Conservation (phyloP, 2,329 filamentous ascomycete species). For the Falciphora oryzae region DNA sequence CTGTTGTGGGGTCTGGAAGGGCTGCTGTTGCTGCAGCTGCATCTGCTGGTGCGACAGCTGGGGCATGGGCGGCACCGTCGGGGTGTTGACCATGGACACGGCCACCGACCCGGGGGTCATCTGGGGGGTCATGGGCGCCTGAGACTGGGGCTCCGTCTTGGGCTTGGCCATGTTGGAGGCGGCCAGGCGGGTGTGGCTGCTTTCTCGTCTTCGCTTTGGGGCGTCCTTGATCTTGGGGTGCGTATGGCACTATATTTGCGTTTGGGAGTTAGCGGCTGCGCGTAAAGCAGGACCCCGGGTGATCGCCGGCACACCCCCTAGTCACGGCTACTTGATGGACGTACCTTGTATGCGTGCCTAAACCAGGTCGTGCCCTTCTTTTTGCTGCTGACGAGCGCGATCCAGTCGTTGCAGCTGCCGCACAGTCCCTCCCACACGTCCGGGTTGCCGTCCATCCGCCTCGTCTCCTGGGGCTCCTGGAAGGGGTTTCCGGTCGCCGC, state of each 20-base stretch:
- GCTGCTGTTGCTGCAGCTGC: constrained; percentile 20
- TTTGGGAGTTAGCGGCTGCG: neutral
- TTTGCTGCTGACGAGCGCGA: constrained; percentile 75
- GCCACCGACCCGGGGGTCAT: constrained; percentile 27
- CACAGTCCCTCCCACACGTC: constrained; percentile 79
- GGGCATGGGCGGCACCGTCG: constrained; percentile 25
- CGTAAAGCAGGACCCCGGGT: neutral
- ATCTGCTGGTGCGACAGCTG: constrained; percentile 22
- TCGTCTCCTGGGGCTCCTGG: constrained; percentile 67
- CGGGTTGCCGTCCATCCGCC: constrained; percentile 72
- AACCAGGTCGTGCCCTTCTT: constrained; percentile 94
- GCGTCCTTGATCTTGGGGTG: constrained; percentile 67
- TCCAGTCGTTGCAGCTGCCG: constrained; percentile 74
- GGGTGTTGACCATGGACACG: constrained; percentile 31
- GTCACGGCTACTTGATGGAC: constrained; percentile 15
- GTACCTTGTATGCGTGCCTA: constrained; percentile 79
- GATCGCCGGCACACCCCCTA: too few relatives aligned
- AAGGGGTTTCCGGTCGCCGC: constrained; percentile 75
- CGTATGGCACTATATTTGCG: constrained; percentile 55
- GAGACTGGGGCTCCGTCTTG: constrained; percentile 34
- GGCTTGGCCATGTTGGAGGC: constrained; percentile 38
- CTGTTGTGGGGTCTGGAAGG: constrained; percentile 15
- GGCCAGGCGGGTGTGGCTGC: constrained; percentile 43
- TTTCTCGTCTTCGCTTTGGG: constrained; percentile 62
- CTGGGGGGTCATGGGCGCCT: constrained; percentile 36